These are phyloP conservation scores for Orbilia oligospora DNA, from an alignment of 2,329 filamentous ascomycete genomes.

Conservation along the genomic window DNA sequence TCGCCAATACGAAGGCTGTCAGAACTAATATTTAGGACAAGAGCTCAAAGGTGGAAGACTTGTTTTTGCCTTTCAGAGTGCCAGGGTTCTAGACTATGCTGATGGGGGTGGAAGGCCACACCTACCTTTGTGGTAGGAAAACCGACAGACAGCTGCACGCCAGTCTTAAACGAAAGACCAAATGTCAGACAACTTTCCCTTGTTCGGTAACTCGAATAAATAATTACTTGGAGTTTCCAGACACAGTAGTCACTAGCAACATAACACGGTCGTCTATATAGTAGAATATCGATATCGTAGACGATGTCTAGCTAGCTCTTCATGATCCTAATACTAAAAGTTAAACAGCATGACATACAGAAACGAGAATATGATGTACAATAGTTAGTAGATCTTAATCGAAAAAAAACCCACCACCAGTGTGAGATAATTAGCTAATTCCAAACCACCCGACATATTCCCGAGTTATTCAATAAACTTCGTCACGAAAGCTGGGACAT, in stretches of 20 bases:
- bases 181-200: constrained; percentile 27
- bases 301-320: constrained; percentile 48
- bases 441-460: constrained; percentile 27
- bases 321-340: constrained; percentile 18
- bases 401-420: constrained; percentile 4
- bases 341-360: constrained; percentile 21
- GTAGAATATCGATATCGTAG: constrained; percentile 51
- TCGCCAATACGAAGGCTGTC: constrained; percentile 18
- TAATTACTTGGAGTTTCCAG: constrained; percentile 51
- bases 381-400: background rate
- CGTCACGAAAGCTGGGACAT: background rate
- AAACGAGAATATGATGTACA: constrained; percentile 15
- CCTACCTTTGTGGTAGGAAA: constrained; percentile 23
- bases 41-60: constrained; percentile 10
- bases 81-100: constrained; percentile 23
- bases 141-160: constrained; percentile 19
- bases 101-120: constrained; percentile 10
- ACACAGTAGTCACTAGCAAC: constrained; percentile 38
- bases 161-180: constrained; percentile 14
- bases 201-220: constrained; percentile 51
- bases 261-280: constrained; percentile 36
- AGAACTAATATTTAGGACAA: constrained; percentile 6
- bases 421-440: constrained; percentile 37
- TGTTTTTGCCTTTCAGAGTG: background rate
- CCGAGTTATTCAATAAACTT: constrained; percentile 20